These are phyloP conservation scores for Entrophospora sp. DNA, from an alignment of 192 early-diverging fungal genomes.

Conservation along the genomic window DNA sequence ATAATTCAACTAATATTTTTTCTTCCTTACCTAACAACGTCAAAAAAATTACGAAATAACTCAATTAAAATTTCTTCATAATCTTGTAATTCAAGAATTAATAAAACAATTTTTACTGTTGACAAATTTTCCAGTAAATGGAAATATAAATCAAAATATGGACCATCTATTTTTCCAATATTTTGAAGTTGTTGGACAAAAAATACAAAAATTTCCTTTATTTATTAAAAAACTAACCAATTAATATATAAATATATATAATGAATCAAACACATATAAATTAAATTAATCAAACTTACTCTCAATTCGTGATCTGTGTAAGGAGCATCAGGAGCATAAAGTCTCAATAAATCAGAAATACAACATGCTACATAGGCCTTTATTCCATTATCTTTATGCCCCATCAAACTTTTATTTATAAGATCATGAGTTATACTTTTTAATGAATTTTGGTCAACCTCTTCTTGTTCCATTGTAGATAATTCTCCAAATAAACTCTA, in stretches of 20 bases:
- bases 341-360: conserved; percentile 82
- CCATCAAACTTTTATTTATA: conserved; percentile 48
- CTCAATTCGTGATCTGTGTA: conserved; percentile 68
- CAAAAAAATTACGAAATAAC: conserved; percentile 66
- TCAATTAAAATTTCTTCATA: conserved; percentile 66
- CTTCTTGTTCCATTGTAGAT: conserved; percentile 62
- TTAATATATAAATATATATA: not conserved
- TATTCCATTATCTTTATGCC: conserved; percentile 78
- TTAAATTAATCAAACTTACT: conserved; percentile 25
- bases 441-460: conserved; percentile 57
- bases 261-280: not conserved
- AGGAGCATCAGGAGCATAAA: conserved; percentile 90
- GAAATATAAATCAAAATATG: conserved; percentile 63
- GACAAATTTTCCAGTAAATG: conserved; percentile 82
- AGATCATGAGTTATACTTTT: conserved; percentile 57
- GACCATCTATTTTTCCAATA: conserved; percentile 43
- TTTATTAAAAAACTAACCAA: not conserved
- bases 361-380: conserved; percentile 69
- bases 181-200: conserved; percentile 69
- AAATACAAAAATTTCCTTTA: conserved; percentile 66
- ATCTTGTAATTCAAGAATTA: conserved; percentile 69
- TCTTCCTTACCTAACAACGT: conserved; percentile 52
- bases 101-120: conserved; percentile 68
- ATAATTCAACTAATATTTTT: no score
- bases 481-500: conserved; percentile 71